phyloP scores from a whole-genome alignment of 192 early-diverging fungal species.

The Gryganskiella cystojenkinii region DNA sequence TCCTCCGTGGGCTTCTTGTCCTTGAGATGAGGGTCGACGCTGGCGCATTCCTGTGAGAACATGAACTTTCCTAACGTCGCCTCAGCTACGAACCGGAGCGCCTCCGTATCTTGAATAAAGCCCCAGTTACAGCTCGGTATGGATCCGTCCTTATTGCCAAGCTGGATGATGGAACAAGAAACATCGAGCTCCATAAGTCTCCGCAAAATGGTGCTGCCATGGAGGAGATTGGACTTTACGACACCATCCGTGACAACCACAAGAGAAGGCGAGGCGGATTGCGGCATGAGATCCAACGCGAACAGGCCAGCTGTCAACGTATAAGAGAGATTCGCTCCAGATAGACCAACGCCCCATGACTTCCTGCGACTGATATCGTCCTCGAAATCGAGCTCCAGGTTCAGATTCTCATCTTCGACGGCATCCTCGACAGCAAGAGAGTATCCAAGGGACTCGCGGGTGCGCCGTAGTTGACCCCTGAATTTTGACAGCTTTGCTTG shows the following conservation, averaged over 20 bases:
- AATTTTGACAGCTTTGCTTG: constrained; percentile 55
- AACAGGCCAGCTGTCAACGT: constrained; percentile 67
- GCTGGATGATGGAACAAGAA: constrained; percentile 75
- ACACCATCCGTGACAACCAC: constrained; percentile 81
- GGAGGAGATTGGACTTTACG: constrained; percentile 75
- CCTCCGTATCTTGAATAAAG: constrained; percentile 80
- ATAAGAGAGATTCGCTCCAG: constrained; percentile 66
- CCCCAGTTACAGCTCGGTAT: constrained; percentile 80
- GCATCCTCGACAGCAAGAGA: constrained; percentile 54
- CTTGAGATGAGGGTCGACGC: constrained; percentile 7
- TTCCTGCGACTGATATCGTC: constrained; percentile 49
- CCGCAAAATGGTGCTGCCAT: constrained; percentile 66
- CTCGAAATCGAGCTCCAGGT: constrained; percentile 45
- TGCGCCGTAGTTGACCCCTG: constrained; percentile 51
- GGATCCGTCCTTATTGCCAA: constrained; percentile 72
- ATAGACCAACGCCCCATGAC: constrained; percentile 67
- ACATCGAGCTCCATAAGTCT: constrained; percentile 72
- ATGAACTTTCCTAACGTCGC: constrained; percentile 76
- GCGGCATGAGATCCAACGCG: constrained; percentile 57
- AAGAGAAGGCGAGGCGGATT: constrained; percentile 58
- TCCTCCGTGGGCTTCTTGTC: background rate
- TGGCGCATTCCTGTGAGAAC: constrained; percentile 73
- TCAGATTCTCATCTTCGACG: constrained; percentile 40
- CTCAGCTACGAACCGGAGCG: constrained; percentile 73
- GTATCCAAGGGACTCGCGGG: constrained; percentile 58